These are phyloP conservation scores for Pseudocercospora crystallina DNA, from an alignment of 2,329 filamentous ascomycete genomes.

Conservation along the genomic window DNA sequence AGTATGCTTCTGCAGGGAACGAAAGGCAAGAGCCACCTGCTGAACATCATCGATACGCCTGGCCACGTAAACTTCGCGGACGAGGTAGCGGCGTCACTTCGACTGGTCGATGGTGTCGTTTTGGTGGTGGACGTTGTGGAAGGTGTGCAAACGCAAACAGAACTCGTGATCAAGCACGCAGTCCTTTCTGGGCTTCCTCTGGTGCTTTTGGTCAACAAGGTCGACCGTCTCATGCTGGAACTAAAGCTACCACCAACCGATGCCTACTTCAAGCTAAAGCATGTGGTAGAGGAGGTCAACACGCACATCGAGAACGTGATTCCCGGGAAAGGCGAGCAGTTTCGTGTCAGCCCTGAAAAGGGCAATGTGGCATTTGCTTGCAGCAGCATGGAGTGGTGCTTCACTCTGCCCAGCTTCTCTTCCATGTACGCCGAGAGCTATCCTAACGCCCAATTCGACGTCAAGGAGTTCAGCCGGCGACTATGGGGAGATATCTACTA, in stretches of 20 bases:
- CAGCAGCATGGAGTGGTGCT: conserved; percentile 93
- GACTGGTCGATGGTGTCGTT: conserved; percentile 87
- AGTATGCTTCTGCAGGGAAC: conserved; percentile 84
- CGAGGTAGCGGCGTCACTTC: conserved; percentile 84
- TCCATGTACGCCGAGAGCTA: conserved; percentile 95
- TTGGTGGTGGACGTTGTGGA: conserved; percentile 95
- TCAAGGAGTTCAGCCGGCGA: conserved; percentile 76
- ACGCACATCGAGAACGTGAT: conserved; percentile 86
- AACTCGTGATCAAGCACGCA: conserved; percentile 95
- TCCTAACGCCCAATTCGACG: conserved; percentile 58
- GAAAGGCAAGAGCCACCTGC: conserved; percentile 87
- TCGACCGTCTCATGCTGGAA: conserved; percentile 92
- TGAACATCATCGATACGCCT: conserved; percentile 94
- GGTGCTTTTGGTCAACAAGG: conserved; percentile 92
- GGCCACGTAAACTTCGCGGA: conserved; percentile 99
- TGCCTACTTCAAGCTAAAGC: conserved; percentile 98
- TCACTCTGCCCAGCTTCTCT: conserved; percentile 89
- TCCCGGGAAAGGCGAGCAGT: conserved; percentile 75
- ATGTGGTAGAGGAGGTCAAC: conserved; percentile 98
- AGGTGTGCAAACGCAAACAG: conserved; percentile 97
- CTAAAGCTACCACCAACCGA: conserved; percentile 91
- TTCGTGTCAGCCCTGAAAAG: conserved; percentile 88
- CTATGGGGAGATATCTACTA: conserved; percentile 98
- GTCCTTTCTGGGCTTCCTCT: conserved; percentile 86
- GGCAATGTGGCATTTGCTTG: conserved; percentile 98